Evolutionary conservation across 2,329 filamentous ascomycete species (phyloP).

Genomic region (Apiospora hydei): DNA sequence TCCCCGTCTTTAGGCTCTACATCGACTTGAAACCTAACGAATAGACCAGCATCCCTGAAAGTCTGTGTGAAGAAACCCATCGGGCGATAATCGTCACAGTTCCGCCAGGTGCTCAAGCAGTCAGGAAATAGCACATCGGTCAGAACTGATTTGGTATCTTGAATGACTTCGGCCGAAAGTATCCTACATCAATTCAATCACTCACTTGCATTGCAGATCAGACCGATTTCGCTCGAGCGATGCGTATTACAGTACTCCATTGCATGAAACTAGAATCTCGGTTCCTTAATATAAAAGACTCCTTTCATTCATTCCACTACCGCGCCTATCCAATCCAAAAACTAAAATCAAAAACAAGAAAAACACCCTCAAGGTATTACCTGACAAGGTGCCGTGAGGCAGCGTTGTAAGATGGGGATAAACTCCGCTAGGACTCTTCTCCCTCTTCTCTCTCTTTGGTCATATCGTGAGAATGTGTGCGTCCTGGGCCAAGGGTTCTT

Average conservation of each 20-base stretch:
- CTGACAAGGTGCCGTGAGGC: slow-evolving; percentile 32
- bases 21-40: too few species aligned
- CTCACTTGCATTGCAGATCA: too few species aligned
- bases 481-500: background rate
- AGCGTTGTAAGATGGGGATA: slow-evolving; percentile 29
- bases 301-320: background rate
- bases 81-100: too few species aligned
- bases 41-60: too few species aligned
- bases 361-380: slow-evolving; percentile 20
- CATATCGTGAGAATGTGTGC: background rate
- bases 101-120: too few species aligned
- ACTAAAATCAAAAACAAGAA: background rate
- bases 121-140: too few species aligned
- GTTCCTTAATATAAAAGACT: background rate
- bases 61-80: too few species aligned
- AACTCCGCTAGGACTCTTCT: slow-evolving; percentile 1
- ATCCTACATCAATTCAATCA: too few species aligned
- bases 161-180: too few species aligned
- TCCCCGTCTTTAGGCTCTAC: too few species aligned
- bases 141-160: too few species aligned
- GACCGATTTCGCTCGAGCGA: too few species aligned
- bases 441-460: background rate
- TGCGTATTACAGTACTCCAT: slow-evolving; percentile 16
- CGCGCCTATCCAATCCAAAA: background rate
- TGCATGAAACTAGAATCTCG: slow-evolving; percentile 17